phyloP scores from a whole-genome alignment of 371 early-diverging fungal genomes.

The Mucor indicus region DNA sequence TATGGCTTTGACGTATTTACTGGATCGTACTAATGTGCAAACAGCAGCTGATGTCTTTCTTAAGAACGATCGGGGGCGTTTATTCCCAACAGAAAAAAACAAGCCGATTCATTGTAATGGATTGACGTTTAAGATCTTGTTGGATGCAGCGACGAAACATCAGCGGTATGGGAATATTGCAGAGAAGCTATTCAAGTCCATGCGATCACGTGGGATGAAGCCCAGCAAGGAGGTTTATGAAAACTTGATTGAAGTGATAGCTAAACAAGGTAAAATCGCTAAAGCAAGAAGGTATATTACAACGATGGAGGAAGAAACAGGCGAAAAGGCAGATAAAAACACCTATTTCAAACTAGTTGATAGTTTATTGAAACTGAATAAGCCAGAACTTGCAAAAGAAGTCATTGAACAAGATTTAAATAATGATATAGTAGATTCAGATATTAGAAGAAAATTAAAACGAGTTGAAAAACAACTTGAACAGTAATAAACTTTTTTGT shows the following conservation, averaged over 20 bases:
- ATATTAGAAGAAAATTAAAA: neutral
- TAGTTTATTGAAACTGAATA: conserved; percentile 16
- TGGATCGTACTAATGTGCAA: conserved; percentile 5
- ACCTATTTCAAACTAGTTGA: conserved; percentile 31
- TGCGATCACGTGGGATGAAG: conserved; percentile 27
- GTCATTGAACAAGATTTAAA: conserved; percentile 18
- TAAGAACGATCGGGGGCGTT: conserved; percentile 16
- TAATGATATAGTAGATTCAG: neutral
- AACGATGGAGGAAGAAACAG: conserved; percentile 23
- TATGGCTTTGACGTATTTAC: conserved; percentile 20
- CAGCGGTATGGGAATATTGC: conserved; percentile 7
- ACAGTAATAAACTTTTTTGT: no score
- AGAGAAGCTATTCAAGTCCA: conserved; percentile 21
- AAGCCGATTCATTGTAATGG: conserved; percentile 18
- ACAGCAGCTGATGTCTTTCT: conserved; percentile 13
- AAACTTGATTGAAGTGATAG: conserved; percentile 20
- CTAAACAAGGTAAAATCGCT: conserved; percentile 22
- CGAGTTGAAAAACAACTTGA: neutral
- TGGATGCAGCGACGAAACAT: conserved; percentile 17
- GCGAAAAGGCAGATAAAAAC: conserved; percentile 12
- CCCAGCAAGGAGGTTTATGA: conserved; percentile 18
- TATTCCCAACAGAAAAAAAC: conserved; percentile 7
- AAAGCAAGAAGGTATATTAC: conserved; percentile 26
- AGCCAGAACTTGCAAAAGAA: conserved; percentile 15
- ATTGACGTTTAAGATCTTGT: conserved; percentile 30